Percentiles rank a stretch among this genome's conserved stretches.
Conservation (phyloP, 225 moss, liverwort and hornwort species). For the Bryoerythrophyllum caledonicum region DNA sequence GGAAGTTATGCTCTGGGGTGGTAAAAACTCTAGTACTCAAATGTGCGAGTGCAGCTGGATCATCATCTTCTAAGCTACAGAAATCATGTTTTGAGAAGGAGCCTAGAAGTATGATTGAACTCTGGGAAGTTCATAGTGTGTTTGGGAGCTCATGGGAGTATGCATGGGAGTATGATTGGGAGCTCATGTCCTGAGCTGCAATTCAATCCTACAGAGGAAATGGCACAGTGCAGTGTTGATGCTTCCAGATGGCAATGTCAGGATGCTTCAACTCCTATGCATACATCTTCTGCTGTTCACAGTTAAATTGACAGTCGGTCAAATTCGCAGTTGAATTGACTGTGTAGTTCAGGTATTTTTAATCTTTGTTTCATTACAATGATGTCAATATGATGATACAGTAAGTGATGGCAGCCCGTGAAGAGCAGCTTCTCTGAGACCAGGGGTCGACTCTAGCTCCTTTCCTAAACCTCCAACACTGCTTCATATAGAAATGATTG, state of each 20-base stretch:
- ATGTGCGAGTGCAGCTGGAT: neutral
- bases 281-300: neutral
- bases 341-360: neutral
- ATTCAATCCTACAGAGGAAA: neutral
- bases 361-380: neutral
- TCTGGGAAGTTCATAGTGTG: no score
- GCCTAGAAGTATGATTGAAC: neutral
- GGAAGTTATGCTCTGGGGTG: no score
- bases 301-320: neutral
- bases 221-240: neutral
- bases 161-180: no score
- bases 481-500: neutral
- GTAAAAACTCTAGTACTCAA: neutral
- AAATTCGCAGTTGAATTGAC: no score
- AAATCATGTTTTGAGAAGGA: neutral
- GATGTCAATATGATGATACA: neutral
- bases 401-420: neutral
- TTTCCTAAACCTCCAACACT: neutral
- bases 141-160: no score
- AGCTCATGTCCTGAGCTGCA: neutral
- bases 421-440: neutral
- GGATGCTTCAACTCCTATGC: slow-evolving; percentile 1
- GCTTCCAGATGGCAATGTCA: neutral
- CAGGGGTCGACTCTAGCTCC: neutral
- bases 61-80: neutral